Base-by-base conservation (phyloP, 345 rosid species). In the Stellera chamaejasme region DNA sequence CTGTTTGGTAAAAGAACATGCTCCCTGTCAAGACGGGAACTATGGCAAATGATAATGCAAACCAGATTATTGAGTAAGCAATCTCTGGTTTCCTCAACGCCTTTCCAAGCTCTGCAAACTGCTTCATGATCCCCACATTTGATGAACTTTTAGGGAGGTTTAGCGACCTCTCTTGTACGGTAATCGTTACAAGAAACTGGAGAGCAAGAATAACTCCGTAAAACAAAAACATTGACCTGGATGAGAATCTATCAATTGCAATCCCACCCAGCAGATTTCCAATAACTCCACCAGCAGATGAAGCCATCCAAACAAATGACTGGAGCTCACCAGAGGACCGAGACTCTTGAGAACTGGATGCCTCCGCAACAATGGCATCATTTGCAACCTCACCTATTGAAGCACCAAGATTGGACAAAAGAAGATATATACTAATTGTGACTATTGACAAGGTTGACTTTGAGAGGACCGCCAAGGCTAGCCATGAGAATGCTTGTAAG, bases 1-100 rank as follows among this genome's bases (percentile, higher is more conserved):
- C 76, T 6, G 95, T 89, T 70, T 89, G 94, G 82, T 93, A 89
- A 67, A 82, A 93, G 80, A 89, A 92, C 94, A 89, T 84, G 49
- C 97, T 92, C 59, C 97, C 97, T 11, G 94, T 77, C 9, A 89
- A 66, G n/a, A 71, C 77, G 14, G 97, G 99, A 63, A 84, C 75
- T 45, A 81, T 16, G 2, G 96, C 89, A 39, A 73, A 81, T 2
- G 99, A 92, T 56, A 81, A 77, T 3, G 91, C 84, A 60, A 92
- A 61, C 97, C 97, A 92, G 3, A 77, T 63, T 36, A 92, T 68
- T 10, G 97, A 74, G 63, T 67, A 64, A 2, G 87, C 74, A 51
- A 92, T 81, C 76, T 86, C 91, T 0, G 81, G 91, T 70, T 77
- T 82, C 61, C 44, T 66, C 43, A 89, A 48, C 10, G 87, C 89